Evolutionary conservation across 257 asterid genomes (phyloP), one percentile per base, ranked within the genome.

Genomic region (Solanum neorickii): DNA sequence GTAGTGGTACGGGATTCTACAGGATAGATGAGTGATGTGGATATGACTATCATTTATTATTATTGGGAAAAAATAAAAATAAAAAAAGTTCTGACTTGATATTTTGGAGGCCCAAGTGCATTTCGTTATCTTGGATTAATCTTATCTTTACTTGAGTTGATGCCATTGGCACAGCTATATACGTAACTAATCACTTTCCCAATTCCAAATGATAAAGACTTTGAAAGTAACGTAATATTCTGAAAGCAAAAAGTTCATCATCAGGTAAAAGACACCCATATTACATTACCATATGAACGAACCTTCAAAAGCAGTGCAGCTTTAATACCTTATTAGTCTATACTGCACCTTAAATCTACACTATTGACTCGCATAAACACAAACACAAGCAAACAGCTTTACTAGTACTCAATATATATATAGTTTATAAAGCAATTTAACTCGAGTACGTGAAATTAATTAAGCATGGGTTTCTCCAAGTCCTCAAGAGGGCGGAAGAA

Each of bases 401-500:
- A 82, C 69, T 18, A 10, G 23, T 9, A 27, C 66, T 3, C 84
- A 9, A 18, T 82, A 49, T 75, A 75, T 37, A 18, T 47, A 82
- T 82, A 49, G 49, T 44, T 80, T 29, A 47, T 29, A 27, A 14
- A 47, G 85, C 7, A 49, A 20, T 1, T 65, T 65, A 18, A 46
- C 84, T 25, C 52, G 5, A 8, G 65, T 6, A 44, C 0, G 41
- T 16, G 42, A 18, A 80, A 31, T 18, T 73, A 37, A 15, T 82
- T 49, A 82, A 33, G 72, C 31, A 35, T 33, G 37, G 98, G 95
- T 90, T 94, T 97, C 82, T 97, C 99, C 91, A 97, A 88, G 91
- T 95, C 94, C 94, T 97, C 99, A 0, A 90, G 92, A 49, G 98
- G 92, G 74, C 99, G 98, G 92, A 94, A 94, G 91, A 97, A 95